These are phyloP conservation scores for Evernia prunastri DNA, from an alignment of 495 filamentous ascomycete species.

Conservation along the genomic window DNA sequence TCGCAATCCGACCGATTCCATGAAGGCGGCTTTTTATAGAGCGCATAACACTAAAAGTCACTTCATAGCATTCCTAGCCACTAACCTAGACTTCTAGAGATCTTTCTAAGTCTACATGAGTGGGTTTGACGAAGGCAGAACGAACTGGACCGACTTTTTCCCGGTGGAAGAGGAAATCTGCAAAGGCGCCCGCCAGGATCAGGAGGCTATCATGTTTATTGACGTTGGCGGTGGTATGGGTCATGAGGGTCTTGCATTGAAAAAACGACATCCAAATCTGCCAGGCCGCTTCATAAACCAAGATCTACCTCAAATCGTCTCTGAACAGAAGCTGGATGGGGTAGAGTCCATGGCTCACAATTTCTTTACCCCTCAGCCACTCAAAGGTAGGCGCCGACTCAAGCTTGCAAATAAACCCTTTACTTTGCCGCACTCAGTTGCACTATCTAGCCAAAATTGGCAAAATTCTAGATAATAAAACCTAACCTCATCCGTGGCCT, in stretches of 20 bases:
- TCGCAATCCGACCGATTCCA: constrained; percentile 31
- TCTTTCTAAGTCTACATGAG: constrained; percentile 36
- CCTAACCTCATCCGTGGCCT: background rate
- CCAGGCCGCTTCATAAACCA: constrained; percentile 33
- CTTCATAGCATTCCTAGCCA: constrained; percentile 36
- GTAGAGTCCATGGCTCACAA: constrained; percentile 43
- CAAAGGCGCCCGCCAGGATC: constrained; percentile 17
- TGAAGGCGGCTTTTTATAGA: constrained; percentile 39
- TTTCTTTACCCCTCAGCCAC: constrained; percentile 41
- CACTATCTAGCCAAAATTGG: no score
- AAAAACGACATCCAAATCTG: constrained; percentile 37
- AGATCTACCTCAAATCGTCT: constrained; percentile 22
- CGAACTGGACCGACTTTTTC: constrained; percentile 37
- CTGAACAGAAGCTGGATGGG: constrained; percentile 32
- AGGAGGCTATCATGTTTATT: constrained; percentile 37
- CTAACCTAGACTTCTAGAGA: constrained; percentile 33
- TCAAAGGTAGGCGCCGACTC: constrained; percentile 18
- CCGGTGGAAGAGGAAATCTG: constrained; percentile 10
- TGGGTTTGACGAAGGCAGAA: constrained; percentile 13
- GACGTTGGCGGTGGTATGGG: constrained; percentile 51
- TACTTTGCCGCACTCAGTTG: background rate
- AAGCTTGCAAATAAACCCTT: background rate
- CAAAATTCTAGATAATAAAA: background rate
- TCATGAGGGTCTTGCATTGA: constrained; percentile 44
- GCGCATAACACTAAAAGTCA: constrained; percentile 37